A percentile compares a stretch with the other conserved stretches of the same genome.
Conservation (phyloP, 2,329 filamentous ascomycete species). For the Calonectria leucothoes region DNA sequence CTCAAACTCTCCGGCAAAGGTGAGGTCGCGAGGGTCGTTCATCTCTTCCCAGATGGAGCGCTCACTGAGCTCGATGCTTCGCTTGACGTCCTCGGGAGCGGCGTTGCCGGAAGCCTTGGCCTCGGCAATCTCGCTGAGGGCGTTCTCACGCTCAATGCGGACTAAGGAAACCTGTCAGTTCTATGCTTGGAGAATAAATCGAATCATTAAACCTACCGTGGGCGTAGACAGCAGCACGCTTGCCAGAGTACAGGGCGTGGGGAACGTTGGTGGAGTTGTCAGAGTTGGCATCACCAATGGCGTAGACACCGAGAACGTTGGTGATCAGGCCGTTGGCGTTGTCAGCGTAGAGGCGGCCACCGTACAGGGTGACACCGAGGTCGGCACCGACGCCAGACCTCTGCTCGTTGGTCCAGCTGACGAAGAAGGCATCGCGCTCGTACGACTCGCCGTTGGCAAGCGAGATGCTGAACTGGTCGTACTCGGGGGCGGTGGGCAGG, state of each 20-base stretch:
- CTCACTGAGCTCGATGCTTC: constrained; percentile 48
- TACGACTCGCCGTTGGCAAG: constrained; percentile 59
- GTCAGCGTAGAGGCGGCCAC: constrained; percentile 57
- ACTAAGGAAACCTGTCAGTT: constrained; percentile 42
- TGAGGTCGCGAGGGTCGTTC: constrained; percentile 57
- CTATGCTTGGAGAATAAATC: neutral
- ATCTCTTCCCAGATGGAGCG: constrained; percentile 58
- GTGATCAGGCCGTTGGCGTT: constrained; percentile 57
- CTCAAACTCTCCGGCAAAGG: constrained; percentile 59
- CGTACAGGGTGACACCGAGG: constrained; percentile 58
- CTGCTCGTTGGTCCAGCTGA: constrained; percentile 61
- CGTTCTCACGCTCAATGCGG: constrained; percentile 55
- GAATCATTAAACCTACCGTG: constrained; percentile 59
- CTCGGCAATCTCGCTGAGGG: constrained; percentile 47
- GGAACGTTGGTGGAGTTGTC: constrained; percentile 71
- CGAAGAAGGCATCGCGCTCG: constrained; percentile 63
- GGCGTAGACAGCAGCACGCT: constrained; percentile 66
- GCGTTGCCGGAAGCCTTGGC: constrained; percentile 29
- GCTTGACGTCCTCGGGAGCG: constrained; percentile 31
- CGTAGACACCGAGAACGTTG: constrained; percentile 66
- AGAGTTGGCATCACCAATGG: constrained; percentile 69
- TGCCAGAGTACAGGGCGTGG: constrained; percentile 70
- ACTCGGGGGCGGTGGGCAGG: constrained; percentile 58
- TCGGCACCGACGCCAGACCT: constrained; percentile 58
- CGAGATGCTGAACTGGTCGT: constrained; percentile 66